Percentiles rank a stretch among this genome's conserved stretches.
Conservation (phyloP, 129 eudicot species). For the Saposhnikovia divaricata region DNA sequence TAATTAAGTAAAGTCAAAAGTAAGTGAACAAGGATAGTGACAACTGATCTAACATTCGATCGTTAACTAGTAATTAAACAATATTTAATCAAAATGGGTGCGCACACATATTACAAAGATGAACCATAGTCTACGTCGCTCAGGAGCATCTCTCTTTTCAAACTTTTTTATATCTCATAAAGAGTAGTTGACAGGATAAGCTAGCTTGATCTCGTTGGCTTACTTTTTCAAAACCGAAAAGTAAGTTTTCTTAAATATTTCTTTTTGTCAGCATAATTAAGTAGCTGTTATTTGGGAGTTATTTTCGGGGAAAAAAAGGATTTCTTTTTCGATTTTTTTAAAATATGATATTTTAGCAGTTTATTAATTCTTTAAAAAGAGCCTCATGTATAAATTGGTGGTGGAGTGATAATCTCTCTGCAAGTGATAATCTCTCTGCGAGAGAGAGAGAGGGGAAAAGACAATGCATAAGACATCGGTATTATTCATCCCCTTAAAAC, state of each 20-base stretch:
- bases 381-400: no score
- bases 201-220: not conserved
- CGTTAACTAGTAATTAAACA: not conserved
- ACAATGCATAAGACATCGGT: not conserved
- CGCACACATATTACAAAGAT: not conserved
- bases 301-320: no score
- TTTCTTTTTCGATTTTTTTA: no score
- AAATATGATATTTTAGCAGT: no score
- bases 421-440: not conserved
- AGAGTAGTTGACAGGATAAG: not conserved
- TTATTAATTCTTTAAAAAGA: no score
- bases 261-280: not conserved
- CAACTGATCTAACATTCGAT: not conserved
- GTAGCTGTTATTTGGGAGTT: no score
- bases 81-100: not conserved
- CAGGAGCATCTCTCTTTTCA: not conserved
- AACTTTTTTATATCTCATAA: not conserved
- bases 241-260: not conserved
- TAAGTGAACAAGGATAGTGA: not conserved
- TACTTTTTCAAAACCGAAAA: not conserved
- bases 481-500: not conserved
- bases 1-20: not conserved
- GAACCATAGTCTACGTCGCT: not conserved
- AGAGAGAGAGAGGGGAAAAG: not conserved
- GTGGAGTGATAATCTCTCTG: no score